Base-by-base conservation (phyloP, 768 basidiomycete genomes). In the Rhizopogon vesiculosus region DNA sequence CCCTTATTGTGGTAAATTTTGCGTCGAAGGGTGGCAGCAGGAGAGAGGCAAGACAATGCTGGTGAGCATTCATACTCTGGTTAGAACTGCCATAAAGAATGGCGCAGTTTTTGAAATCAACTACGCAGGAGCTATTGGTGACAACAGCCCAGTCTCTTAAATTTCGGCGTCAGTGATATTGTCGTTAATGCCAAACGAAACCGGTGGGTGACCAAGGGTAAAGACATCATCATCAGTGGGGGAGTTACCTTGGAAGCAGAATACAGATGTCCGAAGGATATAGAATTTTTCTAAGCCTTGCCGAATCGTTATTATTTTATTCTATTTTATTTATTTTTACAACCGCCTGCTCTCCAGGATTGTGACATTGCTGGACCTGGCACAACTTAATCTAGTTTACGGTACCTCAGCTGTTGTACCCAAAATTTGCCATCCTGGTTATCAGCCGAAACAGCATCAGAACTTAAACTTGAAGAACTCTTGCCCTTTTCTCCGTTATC, bases 181-280 rank as follows among this genome's bases (percentile, higher is more conserved):
- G 84, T 81, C 0, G 64, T 76, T 3, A 69, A 67, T 8, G 80
- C 82, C 5, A 89, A 89, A 70, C 73, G 88, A 42, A 90, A 92
- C 59, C 91, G 91, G 91, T 89, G 91, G 91, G 89, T 91, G 2
- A 87, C 89, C 4, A 89, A 90, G 59, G 91, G 91, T 1, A 89
- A 84, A 64, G 86, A 83, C 0, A 65, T 93, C 50, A 66, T 94
- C 10, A 73, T 91, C 6, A 87, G 86, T 56, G 80, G 89, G 1
- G 89, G 89, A 0, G 84, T 81, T 0, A 68, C 78, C 16, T 69
- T 75, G 5, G 77, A 82, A 42, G 76, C 77, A 16, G 85, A 91
- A 66, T 65, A 89, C 31, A 76, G 92, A 51, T 83, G 82, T 1
- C 88, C 92, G 0, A 74, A 73, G 59, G 92, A 94, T 41, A 18